Evolutionary conservation across 2,329 filamentous ascomycete species (phyloP).

Genomic region (Acarospora socialis): DNA sequence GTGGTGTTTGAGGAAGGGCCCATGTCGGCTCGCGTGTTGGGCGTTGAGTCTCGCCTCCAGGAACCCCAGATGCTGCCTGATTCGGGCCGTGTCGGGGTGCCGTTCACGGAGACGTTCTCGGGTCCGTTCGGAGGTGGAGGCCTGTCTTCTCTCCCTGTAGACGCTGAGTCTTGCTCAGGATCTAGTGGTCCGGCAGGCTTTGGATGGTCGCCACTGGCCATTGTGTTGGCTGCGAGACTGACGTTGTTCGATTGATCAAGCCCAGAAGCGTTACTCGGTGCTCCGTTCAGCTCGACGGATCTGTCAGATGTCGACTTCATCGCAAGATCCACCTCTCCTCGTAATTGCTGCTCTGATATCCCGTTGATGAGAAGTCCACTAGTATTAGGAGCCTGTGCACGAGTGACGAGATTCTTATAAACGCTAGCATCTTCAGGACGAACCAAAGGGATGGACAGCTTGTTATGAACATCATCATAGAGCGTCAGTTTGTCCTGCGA

Average conservation of each 20-base stretch:
- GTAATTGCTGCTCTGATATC: too few relatives aligned
- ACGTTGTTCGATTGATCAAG: too few relatives aligned
- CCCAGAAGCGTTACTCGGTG: too few relatives aligned
- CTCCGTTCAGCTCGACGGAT: too few relatives aligned
- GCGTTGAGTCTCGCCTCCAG: slow-evolving; percentile 43
- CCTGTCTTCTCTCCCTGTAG: slow-evolving; percentile 19
- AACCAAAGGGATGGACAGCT: slow-evolving; percentile 80
- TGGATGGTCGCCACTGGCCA: too few relatives aligned
- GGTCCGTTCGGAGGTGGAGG: slow-evolving; percentile 16
- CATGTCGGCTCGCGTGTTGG: too few relatives aligned
- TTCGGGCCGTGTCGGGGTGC: slow-evolving; percentile 19
- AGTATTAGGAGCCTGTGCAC: slow-evolving; percentile 37
- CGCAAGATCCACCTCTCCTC: too few relatives aligned
- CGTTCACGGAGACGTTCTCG: too few relatives aligned
- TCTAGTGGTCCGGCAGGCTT: too few relatives aligned
- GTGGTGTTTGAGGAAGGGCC: slow-evolving; percentile 9
- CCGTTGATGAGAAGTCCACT: slow-evolving; percentile 7
- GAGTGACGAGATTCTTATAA: slow-evolving; percentile 75
- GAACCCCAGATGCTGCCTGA: slow-evolving; percentile 53
- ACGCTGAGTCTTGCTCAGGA: slow-evolving; percentile 18
- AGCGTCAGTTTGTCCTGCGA: slow-evolving; percentile 82
- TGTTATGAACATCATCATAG: slow-evolving; percentile 73
- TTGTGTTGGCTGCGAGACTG: too few relatives aligned
- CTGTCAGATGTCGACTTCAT: too few relatives aligned
- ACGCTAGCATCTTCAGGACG: slow-evolving; percentile 72